A percentile compares a stretch with the other conserved stretches of the same genome.
Evolutionary conservation across 192 early-diverging fungal genomes (phyloP).

Genomic region (Paraglomus brasilianum): DNA sequence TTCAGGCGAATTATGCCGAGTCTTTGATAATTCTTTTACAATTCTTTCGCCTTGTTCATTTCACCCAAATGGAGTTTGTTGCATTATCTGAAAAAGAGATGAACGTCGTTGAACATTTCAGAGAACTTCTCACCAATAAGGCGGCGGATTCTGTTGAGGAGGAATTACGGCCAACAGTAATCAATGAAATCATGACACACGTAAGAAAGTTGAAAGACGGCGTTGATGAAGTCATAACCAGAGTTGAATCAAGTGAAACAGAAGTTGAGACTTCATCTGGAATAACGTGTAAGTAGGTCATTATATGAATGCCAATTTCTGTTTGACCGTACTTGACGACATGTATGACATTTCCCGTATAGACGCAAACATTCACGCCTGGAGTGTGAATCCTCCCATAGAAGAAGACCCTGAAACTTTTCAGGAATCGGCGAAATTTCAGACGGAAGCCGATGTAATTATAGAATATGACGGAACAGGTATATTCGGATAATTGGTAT

Average conservation of each 20-base stretch:
- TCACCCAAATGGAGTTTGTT: not conserved
- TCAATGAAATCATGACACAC: not conserved
- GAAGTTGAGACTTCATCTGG: not conserved
- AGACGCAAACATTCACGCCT: conserved; percentile 19
- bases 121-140: not conserved
- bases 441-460: not conserved
- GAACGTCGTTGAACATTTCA: not conserved
- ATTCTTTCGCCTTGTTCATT: conserved; percentile 20
- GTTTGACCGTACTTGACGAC: not conserved
- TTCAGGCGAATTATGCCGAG: not conserved
- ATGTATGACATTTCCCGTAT: not conserved
- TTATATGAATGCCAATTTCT: not conserved
- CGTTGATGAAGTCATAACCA: conserved; percentile 9
- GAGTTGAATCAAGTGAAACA: not conserved
- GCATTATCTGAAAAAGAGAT: conserved; percentile 14
- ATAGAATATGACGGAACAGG: not conserved
- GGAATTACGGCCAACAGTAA: not conserved
- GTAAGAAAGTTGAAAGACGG: conserved; percentile 10
- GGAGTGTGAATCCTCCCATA: conserved; percentile 22
- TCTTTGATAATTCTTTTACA: conserved; percentile 14
- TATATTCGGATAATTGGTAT: not conserved
- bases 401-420: not conserved
- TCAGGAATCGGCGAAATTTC: not conserved
- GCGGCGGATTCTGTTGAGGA: conserved; percentile 8
- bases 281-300: conserved; percentile 12